Conservation (phyloP, 2,329 filamentous ascomycete genomes). For the Fusarium sp. region DNA sequence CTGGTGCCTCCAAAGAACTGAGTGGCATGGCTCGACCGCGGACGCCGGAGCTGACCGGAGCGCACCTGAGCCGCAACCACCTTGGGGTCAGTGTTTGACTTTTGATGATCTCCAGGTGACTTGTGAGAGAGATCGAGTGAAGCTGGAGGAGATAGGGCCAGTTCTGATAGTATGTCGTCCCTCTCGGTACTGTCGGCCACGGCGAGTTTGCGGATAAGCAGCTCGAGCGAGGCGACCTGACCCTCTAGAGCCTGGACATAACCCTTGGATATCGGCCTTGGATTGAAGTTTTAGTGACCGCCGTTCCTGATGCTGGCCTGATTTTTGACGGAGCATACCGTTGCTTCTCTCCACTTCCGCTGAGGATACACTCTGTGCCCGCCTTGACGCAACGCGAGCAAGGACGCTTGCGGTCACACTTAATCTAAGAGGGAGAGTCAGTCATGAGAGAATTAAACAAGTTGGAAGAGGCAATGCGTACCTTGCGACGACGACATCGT, state of each 20-base stretch:
- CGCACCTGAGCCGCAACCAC: constrained; percentile 46
- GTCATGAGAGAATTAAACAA: not conserved
- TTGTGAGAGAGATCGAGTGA: constrained; percentile 29
- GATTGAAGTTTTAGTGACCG: not conserved
- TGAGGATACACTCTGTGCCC: constrained; percentile 51
- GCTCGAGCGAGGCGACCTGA: constrained; percentile 56
- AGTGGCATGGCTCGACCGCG: constrained; percentile 51
- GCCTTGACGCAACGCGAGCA: constrained; percentile 59
- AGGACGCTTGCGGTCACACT: constrained; percentile 60
- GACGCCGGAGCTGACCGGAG: constrained; percentile 50
- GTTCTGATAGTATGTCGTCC: constrained; percentile 53
- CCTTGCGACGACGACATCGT: constrained; percentile 55
- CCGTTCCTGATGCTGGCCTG: not conserved
- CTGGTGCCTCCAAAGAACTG: constrained; percentile 60
- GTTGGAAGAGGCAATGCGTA: constrained; percentile 24
- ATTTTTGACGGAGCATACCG: constrained; percentile 44
- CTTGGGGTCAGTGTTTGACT: constrained; percentile 43
- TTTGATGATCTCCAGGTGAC: constrained; percentile 29
- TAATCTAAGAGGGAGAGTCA: constrained; percentile 51
- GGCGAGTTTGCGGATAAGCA: constrained; percentile 55
- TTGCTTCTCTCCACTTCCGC: constrained; percentile 54
- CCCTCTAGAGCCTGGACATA: constrained; percentile 58
- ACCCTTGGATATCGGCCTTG: constrained; percentile 54
- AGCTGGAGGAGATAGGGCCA: constrained; percentile 43
- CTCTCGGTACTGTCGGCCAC: constrained; percentile 51